Conservation (phyloP, 176 grass and related monocot genomes). For the Juncus effusus region DNA sequence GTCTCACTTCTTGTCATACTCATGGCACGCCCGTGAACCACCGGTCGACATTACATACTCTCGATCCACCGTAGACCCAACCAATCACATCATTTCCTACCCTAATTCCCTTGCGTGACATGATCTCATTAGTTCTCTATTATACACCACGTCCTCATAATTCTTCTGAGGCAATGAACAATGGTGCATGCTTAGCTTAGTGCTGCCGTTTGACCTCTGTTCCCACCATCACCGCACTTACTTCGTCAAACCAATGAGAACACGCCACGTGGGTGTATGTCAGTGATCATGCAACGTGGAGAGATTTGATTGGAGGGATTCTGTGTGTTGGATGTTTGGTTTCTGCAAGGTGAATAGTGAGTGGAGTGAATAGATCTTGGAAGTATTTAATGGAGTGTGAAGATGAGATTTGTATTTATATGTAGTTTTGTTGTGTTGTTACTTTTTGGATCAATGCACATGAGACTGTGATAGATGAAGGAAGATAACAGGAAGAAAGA, state of each 20-base stretch:
- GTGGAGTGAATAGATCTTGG: slow-evolving; percentile 19
- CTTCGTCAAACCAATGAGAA: not conserved
- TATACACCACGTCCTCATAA: no score
- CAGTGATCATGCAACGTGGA: not conserved
- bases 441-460: slow-evolving; percentile 25
- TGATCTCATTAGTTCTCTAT: no score
- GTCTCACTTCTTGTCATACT: slow-evolving; percentile 18
- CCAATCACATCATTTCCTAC: no score
- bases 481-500: not conserved
- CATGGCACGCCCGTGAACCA: slow-evolving; percentile 19
- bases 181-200: slow-evolving; percentile 7
- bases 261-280: not conserved
- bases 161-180: not conserved
- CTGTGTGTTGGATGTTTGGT: not conserved
- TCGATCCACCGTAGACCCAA: no score
- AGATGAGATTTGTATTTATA: not conserved
- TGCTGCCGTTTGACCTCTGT: not conserved
- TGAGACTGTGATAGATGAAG: not conserved
- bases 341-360: not conserved
- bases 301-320: not conserved
- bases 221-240: not conserved
- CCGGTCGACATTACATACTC: no score
- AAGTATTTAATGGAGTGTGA: not conserved
- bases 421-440: slow-evolving; percentile 7
- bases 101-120: no score